A percentile compares a stretch with the other conserved stretches of the same genome.
These are phyloP conservation scores for Pythium rishiriense DNA, from an alignment of 352 stramenopile species.

Conservation along the genomic window DNA sequence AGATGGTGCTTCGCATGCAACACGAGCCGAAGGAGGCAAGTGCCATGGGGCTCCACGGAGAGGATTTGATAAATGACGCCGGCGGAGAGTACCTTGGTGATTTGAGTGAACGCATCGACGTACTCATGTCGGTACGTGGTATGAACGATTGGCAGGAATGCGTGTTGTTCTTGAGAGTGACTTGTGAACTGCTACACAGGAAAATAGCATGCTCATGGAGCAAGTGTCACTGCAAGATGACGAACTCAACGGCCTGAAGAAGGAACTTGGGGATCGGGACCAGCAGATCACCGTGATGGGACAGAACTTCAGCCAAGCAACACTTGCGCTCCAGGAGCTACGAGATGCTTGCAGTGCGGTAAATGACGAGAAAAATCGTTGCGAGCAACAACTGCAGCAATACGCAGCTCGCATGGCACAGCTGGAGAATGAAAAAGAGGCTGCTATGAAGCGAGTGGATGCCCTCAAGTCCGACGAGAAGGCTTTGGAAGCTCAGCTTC, in stretches of 20 bases:
- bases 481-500: slow-evolving; percentile 47
- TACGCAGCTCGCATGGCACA: slow-evolving; percentile 67
- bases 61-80: slow-evolving; percentile 42
- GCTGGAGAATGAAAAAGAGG: slow-evolving; percentile 59
- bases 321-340: slow-evolving; percentile 63
- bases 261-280: slow-evolving; percentile 64
- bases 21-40: slow-evolving; percentile 40
- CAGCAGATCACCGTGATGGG: slow-evolving; percentile 70
- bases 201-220: slow-evolving; percentile 84
- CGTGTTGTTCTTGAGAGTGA: background rate
- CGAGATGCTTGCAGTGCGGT: slow-evolving; percentile 55
- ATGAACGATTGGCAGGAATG: no score
- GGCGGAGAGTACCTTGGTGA: slow-evolving; percentile 63
- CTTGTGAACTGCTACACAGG: slow-evolving; percentile 22
- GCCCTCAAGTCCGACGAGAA: slow-evolving; percentile 33
- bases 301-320: slow-evolving; percentile 78
- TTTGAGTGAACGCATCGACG: slow-evolving; percentile 77
- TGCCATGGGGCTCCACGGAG: slow-evolving; percentile 12
- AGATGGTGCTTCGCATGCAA: slow-evolving; percentile 51
- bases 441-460: slow-evolving; percentile 38
- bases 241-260: slow-evolving; percentile 62
- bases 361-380: slow-evolving; percentile 61
- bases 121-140: slow-evolving; percentile 67
- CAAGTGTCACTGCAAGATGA: slow-evolving; percentile 79
- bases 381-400: slow-evolving; percentile 68